Conservation (phyloP, 2,329 filamentous ascomycete genomes). For the Ophioceras dolichostomum region DNA sequence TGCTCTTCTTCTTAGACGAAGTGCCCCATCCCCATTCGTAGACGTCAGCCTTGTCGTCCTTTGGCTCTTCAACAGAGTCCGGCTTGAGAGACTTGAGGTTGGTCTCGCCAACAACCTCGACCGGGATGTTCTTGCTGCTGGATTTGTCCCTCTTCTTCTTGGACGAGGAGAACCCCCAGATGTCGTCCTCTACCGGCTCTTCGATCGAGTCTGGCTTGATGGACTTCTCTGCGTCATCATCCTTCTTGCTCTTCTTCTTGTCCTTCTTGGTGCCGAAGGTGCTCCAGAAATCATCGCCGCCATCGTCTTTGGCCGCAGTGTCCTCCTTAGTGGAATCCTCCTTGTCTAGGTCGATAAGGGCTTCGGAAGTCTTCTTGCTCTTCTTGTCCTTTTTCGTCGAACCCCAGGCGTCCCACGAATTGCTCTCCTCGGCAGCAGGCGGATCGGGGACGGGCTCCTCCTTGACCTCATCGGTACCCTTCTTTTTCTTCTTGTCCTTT, state of each 20-base stretch:
- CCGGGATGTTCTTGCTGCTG: slow-evolving; percentile 6
- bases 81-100: not conserved
- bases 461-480: slow-evolving; percentile 8
- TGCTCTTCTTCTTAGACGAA: slow-evolving; percentile 17
- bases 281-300: slow-evolving; percentile 18
- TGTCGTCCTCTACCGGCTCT: slow-evolving; percentile 18
- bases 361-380: slow-evolving; percentile 20
- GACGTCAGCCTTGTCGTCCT: slow-evolving; percentile 13
- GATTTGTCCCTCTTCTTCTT: slow-evolving; percentile 15
- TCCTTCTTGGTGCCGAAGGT: slow-evolving; percentile 14
- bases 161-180: slow-evolving; percentile 1
- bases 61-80: slow-evolving; percentile 6
- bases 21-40: slow-evolving; percentile 21
- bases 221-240: slow-evolving; percentile 10
- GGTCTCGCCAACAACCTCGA: slow-evolving; percentile 6
- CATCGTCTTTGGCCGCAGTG: slow-evolving; percentile 11
- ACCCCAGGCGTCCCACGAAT: slow-evolving; percentile 15
- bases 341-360: slow-evolving; percentile 32
- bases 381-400: slow-evolving; percentile 13
- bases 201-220: slow-evolving; percentile 27
- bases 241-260: slow-evolving; percentile 15
- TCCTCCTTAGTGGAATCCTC: slow-evolving; percentile 9
- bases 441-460: slow-evolving; percentile 3
- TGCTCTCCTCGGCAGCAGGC: slow-evolving; percentile 7
- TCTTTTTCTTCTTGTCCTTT: slow-evolving; percentile 8